Evolutionary conservation across 768 basidiomycete species (phyloP), one percentile per base, ranked within the genome.

Genomic region (Podaxis pistillaris): DNA sequence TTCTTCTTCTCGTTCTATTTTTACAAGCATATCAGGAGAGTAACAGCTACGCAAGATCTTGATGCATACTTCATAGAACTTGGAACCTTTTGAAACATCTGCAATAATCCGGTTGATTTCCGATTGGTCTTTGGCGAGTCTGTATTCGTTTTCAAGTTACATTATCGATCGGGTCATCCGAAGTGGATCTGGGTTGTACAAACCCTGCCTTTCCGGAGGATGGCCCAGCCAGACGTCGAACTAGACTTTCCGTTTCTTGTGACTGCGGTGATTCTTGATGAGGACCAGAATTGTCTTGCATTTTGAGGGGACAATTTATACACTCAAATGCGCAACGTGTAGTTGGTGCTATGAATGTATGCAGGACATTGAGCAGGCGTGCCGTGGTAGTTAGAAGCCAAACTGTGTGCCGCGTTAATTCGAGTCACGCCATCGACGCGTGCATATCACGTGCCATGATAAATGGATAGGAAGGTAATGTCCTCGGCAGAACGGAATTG

Each of bases 131-230:
- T 84, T 84, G 7, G 89, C 82, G 63, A 93, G 82, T 58, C 90
- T 88, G 65, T 56, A 44, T 60, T 7, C 46, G 28, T 56, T 26
- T 57, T 11, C 46, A 58, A 63, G 17, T 50, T 19, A 46, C 19
- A n/a, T 46, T 17, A 22, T 46, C 40, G 26, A 28, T 33, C 46
- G 28, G 26, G 36, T 40, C 51, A 54, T 62, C 51, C 28, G 4
- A 26, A 50, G 58, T 41, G 36, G 44, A 36, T 15, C 55, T 38
- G 24, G 5, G 12, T n/a, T 40, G 19, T 37, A 76, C 86, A 68
- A 70, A 91, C 89, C 94, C 94, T 51, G 94, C 93, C 81, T 96
- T 96, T 50, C 85, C 89, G 3, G 90, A 90, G 2, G 92, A 94
- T 11, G 93, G 92, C 17, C 94, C 94, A 13, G 94, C 94, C 47